phyloP scores from a whole-genome alignment of 2,329 filamentous ascomycete genomes.

The Pseudocercospora vitis region DNA sequence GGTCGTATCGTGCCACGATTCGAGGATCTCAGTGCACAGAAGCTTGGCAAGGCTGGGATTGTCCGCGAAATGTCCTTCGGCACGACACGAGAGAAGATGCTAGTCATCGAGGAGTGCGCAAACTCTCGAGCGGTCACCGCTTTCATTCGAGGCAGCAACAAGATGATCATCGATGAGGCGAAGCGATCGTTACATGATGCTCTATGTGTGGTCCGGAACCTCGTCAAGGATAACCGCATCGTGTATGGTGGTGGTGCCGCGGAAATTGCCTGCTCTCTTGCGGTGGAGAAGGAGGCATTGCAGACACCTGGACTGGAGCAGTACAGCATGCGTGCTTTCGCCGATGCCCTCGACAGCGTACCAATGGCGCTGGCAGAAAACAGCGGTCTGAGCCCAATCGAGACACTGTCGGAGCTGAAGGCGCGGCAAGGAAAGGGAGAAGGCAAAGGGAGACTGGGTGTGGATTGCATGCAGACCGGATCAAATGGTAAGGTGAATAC shows the following conservation, averaged over 20 bases:
- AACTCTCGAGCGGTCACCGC: constrained; percentile 95
- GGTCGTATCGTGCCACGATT: constrained; percentile 96
- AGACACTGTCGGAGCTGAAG: constrained; percentile 92
- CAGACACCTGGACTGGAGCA: constrained; percentile 93
- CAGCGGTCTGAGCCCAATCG: constrained; percentile 91
- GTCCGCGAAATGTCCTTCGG: constrained; percentile 96
- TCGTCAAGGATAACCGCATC: constrained; percentile 93
- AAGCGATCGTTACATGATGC: constrained; percentile 97
- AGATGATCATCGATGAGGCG: constrained; percentile 99
- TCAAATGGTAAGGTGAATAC: constrained; percentile 66
- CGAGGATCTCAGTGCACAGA: constrained; percentile 86
- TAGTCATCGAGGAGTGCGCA: constrained; percentile 98
- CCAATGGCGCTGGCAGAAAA: constrained; percentile 98
- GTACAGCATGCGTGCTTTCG: constrained; percentile 97
- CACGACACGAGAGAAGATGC: constrained; percentile 98
- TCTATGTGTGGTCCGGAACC: constrained; percentile 93
- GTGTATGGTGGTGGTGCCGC: constrained; percentile 97
- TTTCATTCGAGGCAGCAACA: constrained; percentile 97
- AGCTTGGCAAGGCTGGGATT: constrained; percentile 84
- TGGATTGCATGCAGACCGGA: constrained; percentile 96
- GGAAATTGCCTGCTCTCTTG: constrained; percentile 94
- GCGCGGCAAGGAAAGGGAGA: constrained; percentile 86
- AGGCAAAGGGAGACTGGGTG: constrained; percentile 74
- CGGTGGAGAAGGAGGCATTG: constrained; percentile 90
- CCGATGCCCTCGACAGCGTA: constrained; percentile 87